A percentile compares a stretch with the other conserved stretches of the same genome.
Conservation (phyloP, 257 asterid species). For the Lantana camara region DNA sequence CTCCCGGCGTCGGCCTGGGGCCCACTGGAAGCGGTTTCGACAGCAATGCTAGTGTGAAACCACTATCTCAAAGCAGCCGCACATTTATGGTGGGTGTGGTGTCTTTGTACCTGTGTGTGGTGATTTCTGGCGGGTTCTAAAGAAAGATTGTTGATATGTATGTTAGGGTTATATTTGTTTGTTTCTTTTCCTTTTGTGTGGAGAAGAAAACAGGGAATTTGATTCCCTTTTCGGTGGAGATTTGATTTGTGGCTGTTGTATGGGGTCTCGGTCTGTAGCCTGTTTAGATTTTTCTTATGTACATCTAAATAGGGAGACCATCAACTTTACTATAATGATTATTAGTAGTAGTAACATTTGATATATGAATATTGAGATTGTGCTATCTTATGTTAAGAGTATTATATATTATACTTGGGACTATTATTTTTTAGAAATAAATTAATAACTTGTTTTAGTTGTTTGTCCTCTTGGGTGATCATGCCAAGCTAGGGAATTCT, state of each 20-base stretch:
- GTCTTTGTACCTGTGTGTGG: conserved; percentile 24
- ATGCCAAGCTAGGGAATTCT: background rate
- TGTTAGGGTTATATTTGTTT: background rate
- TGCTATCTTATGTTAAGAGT: conserved; percentile 12
- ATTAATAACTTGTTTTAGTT: background rate
- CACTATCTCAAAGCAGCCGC: conserved; percentile 11
- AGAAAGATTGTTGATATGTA: background rate
- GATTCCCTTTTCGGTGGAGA: conserved; percentile 28
- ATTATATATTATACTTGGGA: background rate
- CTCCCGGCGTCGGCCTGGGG: conserved; percentile 26
- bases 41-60: conserved; percentile 14
- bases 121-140: conserved; percentile 31
- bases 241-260: background rate
- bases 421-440: background rate
- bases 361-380: conserved; percentile 1
- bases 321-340: conserved; percentile 25
- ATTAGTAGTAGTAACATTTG: conserved; percentile 6
- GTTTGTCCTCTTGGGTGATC: background rate
- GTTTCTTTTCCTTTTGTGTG: conserved; percentile 27
- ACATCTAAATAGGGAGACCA: conserved; percentile 49
- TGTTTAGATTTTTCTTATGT: conserved; percentile 45
- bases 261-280: conserved; percentile 32
- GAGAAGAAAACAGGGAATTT: conserved; percentile 31
- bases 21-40: conserved; percentile 37
- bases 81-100: conserved; percentile 14